phyloP scores from a whole-genome alignment of 164 flowering plant species.

The Macadamia integrifolia region DNA sequence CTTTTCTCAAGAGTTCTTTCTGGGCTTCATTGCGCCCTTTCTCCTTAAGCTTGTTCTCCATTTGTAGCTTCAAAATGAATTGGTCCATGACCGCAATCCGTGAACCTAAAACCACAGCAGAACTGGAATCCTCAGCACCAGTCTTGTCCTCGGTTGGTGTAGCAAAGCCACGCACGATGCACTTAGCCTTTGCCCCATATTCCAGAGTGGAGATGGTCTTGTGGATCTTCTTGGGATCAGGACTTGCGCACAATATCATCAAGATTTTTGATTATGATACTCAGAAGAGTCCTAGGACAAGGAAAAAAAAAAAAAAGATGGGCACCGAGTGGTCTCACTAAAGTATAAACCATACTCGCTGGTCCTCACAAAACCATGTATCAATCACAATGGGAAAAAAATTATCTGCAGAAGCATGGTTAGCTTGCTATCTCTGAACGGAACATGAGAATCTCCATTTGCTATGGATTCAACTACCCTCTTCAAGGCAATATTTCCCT shows the following conservation, averaged over 20 bases:
- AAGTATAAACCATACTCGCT: too few relatives aligned
- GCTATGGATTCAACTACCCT: slow-evolving; percentile 98
- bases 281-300: slow-evolving; percentile 85
- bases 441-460: slow-evolving; percentile 95
- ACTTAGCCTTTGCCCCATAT: slow-evolving; percentile 97
- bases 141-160: slow-evolving; percentile 65
- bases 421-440: slow-evolving; percentile 93
- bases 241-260: slow-evolving; percentile 94
- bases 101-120: slow-evolving; percentile 64
- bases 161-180: slow-evolving; percentile 82
- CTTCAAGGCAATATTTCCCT: slow-evolving; percentile 89
- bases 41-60: slow-evolving; percentile 76
- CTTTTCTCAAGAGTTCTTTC: slow-evolving; percentile 59
- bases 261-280: slow-evolving; percentile 86
- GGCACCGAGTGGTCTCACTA: too few relatives aligned
- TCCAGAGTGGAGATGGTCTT: slow-evolving; percentile 89
- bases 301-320: neutral
- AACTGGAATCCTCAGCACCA: slow-evolving; percentile 52
- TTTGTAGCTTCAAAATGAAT: slow-evolving; percentile 74
- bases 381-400: neutral
- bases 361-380: too few relatives aligned
- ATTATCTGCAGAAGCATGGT: slow-evolving; percentile 96
- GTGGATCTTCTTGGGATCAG: slow-evolving; percentile 90
- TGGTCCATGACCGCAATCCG: slow-evolving; percentile 91
- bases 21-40: slow-evolving; percentile 76